These are phyloP conservation scores for Pterulicium gracile DNA, from an alignment of 1,284 basidiomycete genomes.

Conservation along the genomic window DNA sequence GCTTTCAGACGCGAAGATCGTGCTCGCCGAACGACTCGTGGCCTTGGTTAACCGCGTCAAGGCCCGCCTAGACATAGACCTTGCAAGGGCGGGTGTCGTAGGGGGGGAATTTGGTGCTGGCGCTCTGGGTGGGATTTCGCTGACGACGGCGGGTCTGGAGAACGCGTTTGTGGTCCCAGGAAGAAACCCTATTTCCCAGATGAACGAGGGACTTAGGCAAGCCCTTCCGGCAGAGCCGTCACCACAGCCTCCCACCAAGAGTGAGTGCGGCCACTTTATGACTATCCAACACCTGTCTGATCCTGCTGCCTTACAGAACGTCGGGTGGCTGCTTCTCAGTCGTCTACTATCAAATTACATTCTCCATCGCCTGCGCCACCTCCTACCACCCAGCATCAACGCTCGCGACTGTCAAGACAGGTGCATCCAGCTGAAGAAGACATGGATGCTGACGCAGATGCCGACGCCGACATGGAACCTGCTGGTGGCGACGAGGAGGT, in stretches of 20 bases:
- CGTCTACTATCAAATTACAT: constrained; percentile 9
- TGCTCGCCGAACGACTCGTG: constrained; percentile 42
- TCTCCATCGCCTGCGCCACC: constrained; percentile 9
- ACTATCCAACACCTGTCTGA: too few relatives aligned
- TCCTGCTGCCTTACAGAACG: too few relatives aligned
- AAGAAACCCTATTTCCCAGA: constrained; percentile 33
- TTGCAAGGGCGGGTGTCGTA: constrained; percentile 41
- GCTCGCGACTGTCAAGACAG: constrained; percentile 32
- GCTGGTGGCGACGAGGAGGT: background rate
- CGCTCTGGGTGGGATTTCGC: constrained; percentile 8
- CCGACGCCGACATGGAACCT: constrained; percentile 19
- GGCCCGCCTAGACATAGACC: constrained; percentile 44
- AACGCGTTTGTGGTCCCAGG: constrained; percentile 17
- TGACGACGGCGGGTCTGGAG: constrained; percentile 6
- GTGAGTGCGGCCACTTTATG: constrained; percentile 6
- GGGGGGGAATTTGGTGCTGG: constrained; percentile 39
- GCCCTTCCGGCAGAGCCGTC: constrained; percentile 23
- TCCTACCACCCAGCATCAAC: constrained; percentile 15
- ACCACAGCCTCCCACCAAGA: constrained; percentile 7
- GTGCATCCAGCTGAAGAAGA: constrained; percentile 22
- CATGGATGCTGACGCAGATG: constrained; percentile 10
- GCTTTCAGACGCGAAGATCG: constrained; percentile 43
- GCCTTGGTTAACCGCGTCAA: constrained; percentile 41
- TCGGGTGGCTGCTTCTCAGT: constrained; percentile 5
- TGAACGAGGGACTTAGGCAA: constrained; percentile 37